phyloP scores from a whole-genome alignment of 371 early-diverging fungal species.

The Umbelopsis sp. region DNA sequence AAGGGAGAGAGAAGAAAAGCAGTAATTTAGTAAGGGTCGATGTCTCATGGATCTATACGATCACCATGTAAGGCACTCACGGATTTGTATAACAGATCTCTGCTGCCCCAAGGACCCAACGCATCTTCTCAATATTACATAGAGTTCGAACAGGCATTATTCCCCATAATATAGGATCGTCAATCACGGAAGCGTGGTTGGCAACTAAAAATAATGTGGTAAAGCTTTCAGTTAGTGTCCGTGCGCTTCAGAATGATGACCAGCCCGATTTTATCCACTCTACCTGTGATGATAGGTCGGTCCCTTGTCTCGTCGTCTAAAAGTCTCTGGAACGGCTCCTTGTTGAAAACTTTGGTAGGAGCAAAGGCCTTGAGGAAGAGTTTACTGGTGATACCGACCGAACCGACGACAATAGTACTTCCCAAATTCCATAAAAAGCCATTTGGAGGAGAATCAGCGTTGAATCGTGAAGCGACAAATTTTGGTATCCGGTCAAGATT shows the following conservation, averaged over 20 bases:
- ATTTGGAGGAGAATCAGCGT: slow-evolving; percentile 26
- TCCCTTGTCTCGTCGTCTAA: slow-evolving; percentile 61
- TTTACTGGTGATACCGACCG: slow-evolving; percentile 52
- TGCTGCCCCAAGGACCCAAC: slow-evolving; percentile 88
- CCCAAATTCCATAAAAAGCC: slow-evolving; percentile 53
- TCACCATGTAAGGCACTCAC: slow-evolving; percentile 35
- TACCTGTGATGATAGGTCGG: slow-evolving; percentile 72
- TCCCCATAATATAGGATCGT: slow-evolving; percentile 89
- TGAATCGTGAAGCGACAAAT: slow-evolving; percentile 33
- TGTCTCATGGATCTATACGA: neutral
- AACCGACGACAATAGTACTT: slow-evolving; percentile 47
- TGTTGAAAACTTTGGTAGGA: slow-evolving; percentile 53
- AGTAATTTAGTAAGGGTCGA: neutral
- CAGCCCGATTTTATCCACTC: neutral
- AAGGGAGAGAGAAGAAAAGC: neutral
- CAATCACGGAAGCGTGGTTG: slow-evolving; percentile 63
- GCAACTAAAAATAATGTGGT: slow-evolving; percentile 33
- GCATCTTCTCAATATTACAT: slow-evolving; percentile 54
- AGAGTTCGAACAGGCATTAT: slow-evolving; percentile 59
- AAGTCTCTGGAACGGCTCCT: slow-evolving; percentile 60
- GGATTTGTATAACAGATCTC: slow-evolving; percentile 82
- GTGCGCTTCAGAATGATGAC: neutral
- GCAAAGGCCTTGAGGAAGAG: slow-evolving; percentile 58
- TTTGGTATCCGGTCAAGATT: slow-evolving; percentile 41
- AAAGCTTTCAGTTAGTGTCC: neutral